Evolutionary conservation across 352 stramenopile genomes (phyloP), one percentile per base, ranked within the genome.

Genomic region (Globisporangium nodosum): DNA sequence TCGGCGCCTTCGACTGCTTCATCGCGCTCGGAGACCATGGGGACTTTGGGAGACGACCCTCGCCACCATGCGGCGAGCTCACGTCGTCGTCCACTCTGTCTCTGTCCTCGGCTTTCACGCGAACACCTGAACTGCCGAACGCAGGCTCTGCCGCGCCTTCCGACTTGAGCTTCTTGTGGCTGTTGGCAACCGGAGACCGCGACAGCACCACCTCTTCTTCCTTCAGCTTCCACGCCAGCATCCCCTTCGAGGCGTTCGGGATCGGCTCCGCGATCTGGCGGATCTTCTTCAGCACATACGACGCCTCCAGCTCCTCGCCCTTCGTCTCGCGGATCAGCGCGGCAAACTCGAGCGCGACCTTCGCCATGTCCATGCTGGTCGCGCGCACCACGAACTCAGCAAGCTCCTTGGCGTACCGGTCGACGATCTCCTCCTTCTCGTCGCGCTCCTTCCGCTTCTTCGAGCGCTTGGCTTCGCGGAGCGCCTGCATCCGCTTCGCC

Each of bases 371-470:
- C 68, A 76, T 78, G 53, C 66, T 83, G 2, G 78, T 87, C 13
- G 73, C 65, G 16, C 61, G 57, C 11, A 80, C 48, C 37, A 95
- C 52, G 56, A 93, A 93, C 8, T 71, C 58, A 3, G 73, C 70
- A 1, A 95, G 65, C n/a, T 87, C 73, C 18, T 70, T 65, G 7
- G 68, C 76, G 45, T 75, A 73, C 21, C 81, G 68, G 24, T 90
- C 80, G 42, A 93, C 74, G 5, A 73, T 69, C 2, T 88, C 78
- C 27, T 92, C 80, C 33, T 87, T 82, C 43, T 84, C 69, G 50
- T 88, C 71, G 21, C 75, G 70, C 15, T 92, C 68, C 56, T 90
- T 89, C 50, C 85, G 81, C 60, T 93, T 93, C 55, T 91, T 93
- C 13, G 71, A 64, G 18, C 85, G 81, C 64, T 92, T 92, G 24